Evolutionary conservation across 345 rosid genomes (phyloP).

Genomic region (Firmiana major): DNA sequence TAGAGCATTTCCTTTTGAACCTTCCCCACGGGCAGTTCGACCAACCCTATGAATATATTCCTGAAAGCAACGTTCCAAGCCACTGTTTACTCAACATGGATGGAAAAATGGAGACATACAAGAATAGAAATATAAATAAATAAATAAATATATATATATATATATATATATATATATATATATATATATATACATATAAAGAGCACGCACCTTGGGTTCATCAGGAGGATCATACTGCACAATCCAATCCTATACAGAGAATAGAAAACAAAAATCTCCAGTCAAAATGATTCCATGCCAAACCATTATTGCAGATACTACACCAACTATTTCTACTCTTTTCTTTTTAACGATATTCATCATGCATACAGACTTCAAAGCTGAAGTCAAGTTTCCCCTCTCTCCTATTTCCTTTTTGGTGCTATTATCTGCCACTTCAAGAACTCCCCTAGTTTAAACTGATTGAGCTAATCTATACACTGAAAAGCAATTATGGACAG

Average conservation of each 20-base stretch:
- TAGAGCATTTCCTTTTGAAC: constrained; percentile 89
- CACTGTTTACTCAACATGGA: neutral
- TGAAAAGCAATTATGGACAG: neutral
- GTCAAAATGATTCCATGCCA: neutral
- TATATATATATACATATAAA: neutral
- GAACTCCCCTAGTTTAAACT: neutral
- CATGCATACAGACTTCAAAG: neutral
- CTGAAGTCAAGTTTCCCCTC: neutral
- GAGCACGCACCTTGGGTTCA: constrained; percentile 67
- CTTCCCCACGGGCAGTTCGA: constrained; percentile 99
- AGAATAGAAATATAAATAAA: too few species aligned
- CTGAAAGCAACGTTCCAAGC: constrained; percentile 37
- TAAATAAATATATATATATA: neutral
- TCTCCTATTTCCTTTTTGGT: neutral
- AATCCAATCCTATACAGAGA: constrained; percentile 81
- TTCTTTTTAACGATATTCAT: neutral
- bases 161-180: neutral
- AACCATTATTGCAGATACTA: neutral
- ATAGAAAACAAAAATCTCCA: neutral
- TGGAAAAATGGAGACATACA: neutral
- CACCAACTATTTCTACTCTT: neutral
- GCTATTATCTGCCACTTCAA: neutral
- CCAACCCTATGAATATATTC: constrained; percentile 99
- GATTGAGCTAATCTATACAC: neutral
- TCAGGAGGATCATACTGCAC: constrained; percentile 99